Evolutionary conservation across 768 basidiomycete genomes (phyloP).

Genomic region (Harrya chromipes): DNA sequence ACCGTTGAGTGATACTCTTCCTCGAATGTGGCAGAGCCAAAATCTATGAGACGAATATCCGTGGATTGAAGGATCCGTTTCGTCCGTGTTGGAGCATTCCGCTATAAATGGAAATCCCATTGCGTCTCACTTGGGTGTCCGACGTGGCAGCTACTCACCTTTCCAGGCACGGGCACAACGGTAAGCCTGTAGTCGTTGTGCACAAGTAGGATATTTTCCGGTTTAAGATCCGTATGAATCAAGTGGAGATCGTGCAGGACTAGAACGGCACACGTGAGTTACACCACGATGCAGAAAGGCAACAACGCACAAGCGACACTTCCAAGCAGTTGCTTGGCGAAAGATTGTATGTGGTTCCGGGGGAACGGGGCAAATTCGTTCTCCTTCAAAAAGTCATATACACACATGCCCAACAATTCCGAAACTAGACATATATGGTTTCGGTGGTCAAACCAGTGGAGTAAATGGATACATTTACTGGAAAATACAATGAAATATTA

Average conservation of each 20-base stretch:
- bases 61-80: slow-evolving; percentile 83
- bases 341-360: slow-evolving; percentile 92
- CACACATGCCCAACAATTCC: slow-evolving; percentile 93
- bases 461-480: slow-evolving; percentile 97
- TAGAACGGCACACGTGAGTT: slow-evolving; percentile 31
- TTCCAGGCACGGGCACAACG: slow-evolving; percentile 59
- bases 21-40: slow-evolving; percentile 97
- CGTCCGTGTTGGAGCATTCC: slow-evolving; percentile 59
- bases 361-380: slow-evolving; percentile 97
- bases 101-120: slow-evolving; percentile 39
- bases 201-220: slow-evolving; percentile 96
- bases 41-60: slow-evolving; percentile 95
- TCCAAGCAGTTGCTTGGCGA: slow-evolving; percentile 86
- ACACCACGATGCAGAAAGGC: background rate
- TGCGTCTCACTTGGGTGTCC: background rate
- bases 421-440: slow-evolving; percentile 98
- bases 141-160: slow-evolving; percentile 40
- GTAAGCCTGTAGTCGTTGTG: slow-evolving; percentile 71
- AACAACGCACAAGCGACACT: slow-evolving; percentile 85
- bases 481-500: slow-evolving; percentile 10
- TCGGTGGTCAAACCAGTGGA: slow-evolving; percentile 93
- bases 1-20: slow-evolving; percentile 98
- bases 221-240: slow-evolving; percentile 98
- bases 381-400: slow-evolving; percentile 98
- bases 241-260: slow-evolving; percentile 89